Percentiles rank a stretch among this genome's conserved stretches.
phyloP scores from a whole-genome alignment of 139 green algal genomes.

The Trebouxia sp. region DNA sequence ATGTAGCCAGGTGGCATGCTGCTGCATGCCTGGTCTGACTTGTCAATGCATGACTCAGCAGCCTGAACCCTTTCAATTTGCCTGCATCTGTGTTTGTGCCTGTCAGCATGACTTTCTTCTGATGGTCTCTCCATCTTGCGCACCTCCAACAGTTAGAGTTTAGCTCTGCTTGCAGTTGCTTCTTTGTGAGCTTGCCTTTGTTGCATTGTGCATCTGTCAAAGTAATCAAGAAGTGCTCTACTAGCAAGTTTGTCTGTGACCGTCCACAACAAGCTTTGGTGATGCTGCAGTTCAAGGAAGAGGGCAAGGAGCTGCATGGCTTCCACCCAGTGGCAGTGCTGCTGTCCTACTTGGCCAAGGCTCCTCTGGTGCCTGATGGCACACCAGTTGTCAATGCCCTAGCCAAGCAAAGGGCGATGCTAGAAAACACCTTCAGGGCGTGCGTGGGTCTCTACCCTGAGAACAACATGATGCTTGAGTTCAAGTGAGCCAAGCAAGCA shows the following conservation, averaged over 20 bases:
- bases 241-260: no score
- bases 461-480: constrained; percentile 92
- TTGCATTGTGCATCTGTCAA: no score
- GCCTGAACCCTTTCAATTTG: no score
- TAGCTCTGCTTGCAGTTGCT: no score
- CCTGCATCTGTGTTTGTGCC: no score
- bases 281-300: constrained; percentile 74
- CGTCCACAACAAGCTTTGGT: constrained; percentile 90
- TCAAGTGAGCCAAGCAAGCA: constrained; percentile 57
- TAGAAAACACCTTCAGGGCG: constrained; percentile 97
- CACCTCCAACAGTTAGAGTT: no score
- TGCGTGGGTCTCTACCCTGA: constrained; percentile 95
- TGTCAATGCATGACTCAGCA: no score
- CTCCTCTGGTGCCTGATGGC: constrained; percentile 82
- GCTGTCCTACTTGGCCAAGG: constrained; percentile 96
- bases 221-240: no score
- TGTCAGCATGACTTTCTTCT: no score
- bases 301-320: constrained; percentile 72
- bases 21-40: not conserved
- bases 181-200: no score
- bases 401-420: constrained; percentile 93
- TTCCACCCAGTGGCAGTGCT: constrained; percentile 95
- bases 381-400: constrained; percentile 98
- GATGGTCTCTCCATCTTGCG: no score
- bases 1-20: not conserved